phyloP scores from a whole-genome alignment of 2,329 filamentous ascomycete species.

The Penicillium glabrum region DNA sequence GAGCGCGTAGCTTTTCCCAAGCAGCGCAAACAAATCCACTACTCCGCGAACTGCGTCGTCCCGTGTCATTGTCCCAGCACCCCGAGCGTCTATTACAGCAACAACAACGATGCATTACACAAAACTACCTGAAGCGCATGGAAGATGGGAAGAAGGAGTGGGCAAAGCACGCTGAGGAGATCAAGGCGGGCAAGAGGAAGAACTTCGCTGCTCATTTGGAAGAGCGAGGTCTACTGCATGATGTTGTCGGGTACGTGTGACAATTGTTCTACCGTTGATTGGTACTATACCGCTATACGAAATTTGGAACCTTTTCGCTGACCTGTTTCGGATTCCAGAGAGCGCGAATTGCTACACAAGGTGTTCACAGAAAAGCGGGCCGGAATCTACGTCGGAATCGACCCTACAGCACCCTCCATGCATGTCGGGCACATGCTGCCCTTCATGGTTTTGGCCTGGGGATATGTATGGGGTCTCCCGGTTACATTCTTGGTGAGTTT shows the following conservation, averaged over 20 bases:
- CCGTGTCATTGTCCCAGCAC: slow-evolving; percentile 4
- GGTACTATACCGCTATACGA: neutral
- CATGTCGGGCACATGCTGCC: slow-evolving; percentile 54
- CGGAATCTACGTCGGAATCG: slow-evolving; percentile 50
- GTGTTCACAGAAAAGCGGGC: slow-evolving; percentile 47
- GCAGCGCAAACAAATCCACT: slow-evolving; percentile 21
- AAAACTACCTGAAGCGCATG: slow-evolving; percentile 36
- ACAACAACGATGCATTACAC: slow-evolving; percentile 40
- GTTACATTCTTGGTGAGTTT: slow-evolving; percentile 45
- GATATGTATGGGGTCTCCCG: slow-evolving; percentile 49
- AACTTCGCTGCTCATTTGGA: slow-evolving; percentile 47
- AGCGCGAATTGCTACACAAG: slow-evolving; percentile 43
- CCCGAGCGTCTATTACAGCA: neutral
- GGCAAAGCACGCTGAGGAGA: slow-evolving; percentile 41
- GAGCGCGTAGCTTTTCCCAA: slow-evolving; percentile 25
- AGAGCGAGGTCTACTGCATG: slow-evolving; percentile 47
- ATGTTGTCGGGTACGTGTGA: slow-evolving; percentile 45
- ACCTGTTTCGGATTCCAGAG: slow-evolving; percentile 26
- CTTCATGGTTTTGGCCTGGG: slow-evolving; percentile 52
- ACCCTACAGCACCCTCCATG: slow-evolving; percentile 51
- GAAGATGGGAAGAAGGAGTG: slow-evolving; percentile 43
- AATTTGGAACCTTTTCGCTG: neutral
- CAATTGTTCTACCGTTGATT: neutral
- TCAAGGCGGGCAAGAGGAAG: slow-evolving; percentile 44
- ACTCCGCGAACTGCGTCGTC: slow-evolving; percentile 13